These are phyloP conservation scores for Penicillium frequentans DNA, from an alignment of 2,329 filamentous ascomycete genomes.

Conservation along the genomic window DNA sequence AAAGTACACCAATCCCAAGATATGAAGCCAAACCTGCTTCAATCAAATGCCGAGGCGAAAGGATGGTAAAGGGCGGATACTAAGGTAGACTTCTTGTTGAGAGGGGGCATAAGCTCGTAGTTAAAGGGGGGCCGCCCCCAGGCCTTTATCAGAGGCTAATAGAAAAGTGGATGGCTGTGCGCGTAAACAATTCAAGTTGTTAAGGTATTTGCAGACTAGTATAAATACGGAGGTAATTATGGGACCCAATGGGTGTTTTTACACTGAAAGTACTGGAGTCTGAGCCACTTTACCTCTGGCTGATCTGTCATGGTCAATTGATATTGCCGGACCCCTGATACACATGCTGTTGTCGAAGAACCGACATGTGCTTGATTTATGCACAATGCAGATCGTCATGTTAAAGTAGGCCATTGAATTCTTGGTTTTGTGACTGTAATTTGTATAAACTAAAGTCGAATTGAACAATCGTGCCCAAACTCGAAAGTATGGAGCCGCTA, in stretches of 20 bases:
- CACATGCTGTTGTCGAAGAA: no score
- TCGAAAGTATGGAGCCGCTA: no score
- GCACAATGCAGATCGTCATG: no score
- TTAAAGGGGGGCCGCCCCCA: not conserved
- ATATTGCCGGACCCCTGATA: not conserved
- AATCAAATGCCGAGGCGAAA: not conserved
- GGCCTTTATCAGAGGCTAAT: not conserved
- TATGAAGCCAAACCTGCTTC: not conserved
- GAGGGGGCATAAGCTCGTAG: not conserved
- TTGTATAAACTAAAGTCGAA: no score
- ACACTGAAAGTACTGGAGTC: not conserved
- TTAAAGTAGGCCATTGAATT: no score
- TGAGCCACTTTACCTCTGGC: not conserved
- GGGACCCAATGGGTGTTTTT: not conserved
- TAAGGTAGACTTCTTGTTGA: not conserved
- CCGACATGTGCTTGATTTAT: no score
- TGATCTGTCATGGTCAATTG: not conserved
- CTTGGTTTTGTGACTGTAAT: no score
- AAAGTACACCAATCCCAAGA: not conserved
- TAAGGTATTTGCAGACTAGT: not conserved
- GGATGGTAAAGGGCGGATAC: no score
- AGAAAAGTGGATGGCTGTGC: not conserved
- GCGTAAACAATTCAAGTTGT: not conserved
- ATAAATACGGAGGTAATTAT: not conserved
- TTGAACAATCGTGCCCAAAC: no score